A percentile compares a stretch with the other conserved stretches of the same genome.
Conservation (phyloP, 2,329 filamentous ascomycete species). For the Fusarium devonianum region DNA sequence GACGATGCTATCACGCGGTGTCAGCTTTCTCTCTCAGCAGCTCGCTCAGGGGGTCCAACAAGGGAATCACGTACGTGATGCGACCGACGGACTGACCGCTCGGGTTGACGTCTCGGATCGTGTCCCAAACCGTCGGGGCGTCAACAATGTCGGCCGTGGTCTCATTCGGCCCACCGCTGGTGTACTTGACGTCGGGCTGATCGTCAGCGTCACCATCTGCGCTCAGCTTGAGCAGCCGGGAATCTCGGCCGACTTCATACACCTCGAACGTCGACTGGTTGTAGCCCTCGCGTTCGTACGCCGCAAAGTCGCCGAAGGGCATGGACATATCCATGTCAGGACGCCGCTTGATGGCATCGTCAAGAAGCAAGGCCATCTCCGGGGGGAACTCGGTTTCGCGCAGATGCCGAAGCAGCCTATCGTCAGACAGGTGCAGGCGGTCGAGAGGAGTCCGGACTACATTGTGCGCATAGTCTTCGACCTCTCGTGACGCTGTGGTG, state of each 20-base stretch:
- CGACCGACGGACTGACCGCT: constrained; percentile 58
- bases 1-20: constrained; percentile 56
- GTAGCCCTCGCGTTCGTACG: constrained; percentile 49
- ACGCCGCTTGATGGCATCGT: constrained; percentile 46
- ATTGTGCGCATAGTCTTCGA: constrained; percentile 28
- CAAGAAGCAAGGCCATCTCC: constrained; percentile 48
- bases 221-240: constrained; percentile 46
- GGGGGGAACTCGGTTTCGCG: constrained; percentile 52
- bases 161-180: constrained; percentile 37
- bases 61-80: constrained; percentile 58
- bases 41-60: no score
- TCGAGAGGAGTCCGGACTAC: constrained; percentile 28
- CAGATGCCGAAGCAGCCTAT: constrained; percentile 52
- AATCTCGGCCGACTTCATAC: constrained; percentile 61
- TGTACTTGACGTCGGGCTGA: constrained; percentile 37
- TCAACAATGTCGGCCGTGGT: constrained; percentile 46
- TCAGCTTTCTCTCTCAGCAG: constrained; percentile 4
- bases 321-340: constrained; percentile 44
- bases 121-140: constrained; percentile 52
- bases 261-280: constrained; percentile 63
- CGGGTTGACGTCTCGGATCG: constrained; percentile 49
- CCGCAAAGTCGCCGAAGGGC: constrained; percentile 46
- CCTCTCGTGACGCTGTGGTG: constrained; percentile 5
- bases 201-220: constrained; percentile 40
- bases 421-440: constrained; percentile 48